Evolutionary conservation across 2,329 filamentous ascomycete species (phyloP), one percentile per base, ranked within the genome.

Genomic region (Sordariomycetes sp.): DNA sequence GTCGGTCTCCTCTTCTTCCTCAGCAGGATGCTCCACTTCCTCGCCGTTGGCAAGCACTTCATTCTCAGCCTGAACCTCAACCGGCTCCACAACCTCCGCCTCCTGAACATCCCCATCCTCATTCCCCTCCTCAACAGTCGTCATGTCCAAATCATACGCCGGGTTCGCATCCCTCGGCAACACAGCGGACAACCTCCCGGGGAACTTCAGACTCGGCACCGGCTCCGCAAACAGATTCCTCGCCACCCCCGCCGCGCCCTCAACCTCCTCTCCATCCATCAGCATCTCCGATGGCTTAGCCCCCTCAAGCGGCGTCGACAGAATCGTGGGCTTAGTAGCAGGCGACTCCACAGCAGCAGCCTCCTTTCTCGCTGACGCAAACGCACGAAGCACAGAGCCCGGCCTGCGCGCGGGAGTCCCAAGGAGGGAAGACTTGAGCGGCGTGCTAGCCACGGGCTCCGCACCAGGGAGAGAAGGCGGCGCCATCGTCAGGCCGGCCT

Each of bases 161-260:
- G 71, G 72, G 35, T 77, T 72, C 0, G 69, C 70, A 55, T 74
- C 64, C 25, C 73, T 70, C 56, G 74, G 73, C 28, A 76, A 62
- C 8, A 75, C 70, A 13, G 73, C 71, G 35, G 75, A 77, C 22
- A 77, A 62, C 7, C 74, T 72, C 4, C 74, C 74, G 3, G 74
- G 71, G 61, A 78, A 77, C 28, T 67, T 63, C 28, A 74, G 66
- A 25, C 66, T 68, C 25, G 64, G 64, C 10, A 68, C 65, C 3
- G 70, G 67, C 12, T 68, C 68, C 10, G 65, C 65, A 22, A 71
- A 68, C 34, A 57, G 39, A 32, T 48, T 57, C 20, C 52, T 22
- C 28, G 20, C 22, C 17, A 63, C 28, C 28, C 28, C 59, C n/a
- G 64, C 61, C 28, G 64, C 55, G 20, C 60, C 60, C 2, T 63